Base-by-base conservation (phyloP, 352 stramenopile genomes). In the Pythium vanterpoolii region DNA sequence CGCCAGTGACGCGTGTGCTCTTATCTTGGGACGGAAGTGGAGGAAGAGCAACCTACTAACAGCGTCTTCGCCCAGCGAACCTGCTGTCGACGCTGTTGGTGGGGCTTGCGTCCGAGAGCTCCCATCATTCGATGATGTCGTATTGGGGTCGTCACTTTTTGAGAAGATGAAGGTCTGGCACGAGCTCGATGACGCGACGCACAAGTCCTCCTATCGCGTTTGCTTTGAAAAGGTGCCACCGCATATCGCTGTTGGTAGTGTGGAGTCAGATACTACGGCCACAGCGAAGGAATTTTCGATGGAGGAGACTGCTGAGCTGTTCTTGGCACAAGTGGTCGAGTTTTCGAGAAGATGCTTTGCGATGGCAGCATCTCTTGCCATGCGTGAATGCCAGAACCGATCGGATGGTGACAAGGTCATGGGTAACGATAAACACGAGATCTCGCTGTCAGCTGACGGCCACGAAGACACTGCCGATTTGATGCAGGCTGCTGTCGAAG, bases 341-440 rank as follows among this genome's bases (percentile, higher is more conserved):
- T 86, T 93, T 50, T 58, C 74, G 26, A 48, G 77, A 21, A 72
- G 81, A 31, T 90, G 79, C 44, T 89, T 85, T 26, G 66, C 72
- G 3, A 90, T 91, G 77, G 79, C 80, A 21, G 76, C 71, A 16
- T 44, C 48, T n/a, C 48, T 90, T 18, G 74, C 69, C 2, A 51
- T 70, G 39, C 38, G 56, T 23, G 16, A 2, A 26, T 1, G n/a
- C 14, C 2, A 26, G 0, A 33, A 9, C 13, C 36, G 18, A 30
- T 7, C 10, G 3, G 34, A 21, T 31, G 23, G 24, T 28, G 23
- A 16, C 36, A 34, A 21, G 1, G 7, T 13, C 3, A 26, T 14
- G 6, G 8, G 10, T 23, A 5, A 30, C 2, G 36, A 28, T 5
- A 34, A 48, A 26, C n/a, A 21, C 14, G 28, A 33, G 3, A 10